Conservation (phyloP, 2,329 filamentous ascomycete species). For the Scytalidium lignicola region DNA sequence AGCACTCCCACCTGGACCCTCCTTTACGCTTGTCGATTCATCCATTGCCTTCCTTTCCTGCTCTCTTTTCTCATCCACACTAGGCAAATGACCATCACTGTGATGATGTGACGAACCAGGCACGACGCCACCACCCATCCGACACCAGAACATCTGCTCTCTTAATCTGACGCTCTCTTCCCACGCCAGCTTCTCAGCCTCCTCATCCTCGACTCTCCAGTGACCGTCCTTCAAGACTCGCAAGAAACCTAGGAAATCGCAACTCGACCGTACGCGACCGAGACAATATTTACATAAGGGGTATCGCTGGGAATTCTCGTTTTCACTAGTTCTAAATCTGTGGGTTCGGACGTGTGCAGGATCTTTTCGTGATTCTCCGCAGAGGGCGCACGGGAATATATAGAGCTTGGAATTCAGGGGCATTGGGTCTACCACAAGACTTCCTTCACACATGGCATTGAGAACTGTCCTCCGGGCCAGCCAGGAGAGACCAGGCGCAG, state of each 20-base stretch:
- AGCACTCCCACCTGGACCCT: conserved; percentile 4
- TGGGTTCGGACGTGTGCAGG: conserved; percentile 71
- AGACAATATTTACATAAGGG: conserved; percentile 88
- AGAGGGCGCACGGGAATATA: conserved; percentile 63
- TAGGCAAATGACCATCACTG: conserved; percentile 11
- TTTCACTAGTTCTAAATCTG: conserved; percentile 84
- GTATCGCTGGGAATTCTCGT: conserved; percentile 80
- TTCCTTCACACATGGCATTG: conserved; percentile 76
- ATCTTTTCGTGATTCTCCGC: conserved; percentile 75
- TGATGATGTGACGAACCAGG: conserved; percentile 39
- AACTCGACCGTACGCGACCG: conserved; percentile 75
- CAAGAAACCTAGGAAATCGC: conserved; percentile 88
- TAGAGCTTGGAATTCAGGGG: conserved; percentile 48
- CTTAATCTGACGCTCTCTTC: conserved; percentile 86
- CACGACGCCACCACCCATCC: conserved; percentile 85
- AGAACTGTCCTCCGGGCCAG: conserved; percentile 81
- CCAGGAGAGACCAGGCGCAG: conserved; percentile 89
- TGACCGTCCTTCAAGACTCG: conserved; percentile 89
- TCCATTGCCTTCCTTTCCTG: conserved; percentile 23
- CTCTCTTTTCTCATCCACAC: conserved; percentile 23
- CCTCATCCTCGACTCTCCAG: conserved; percentile 76
- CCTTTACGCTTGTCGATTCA: conserved; percentile 23
- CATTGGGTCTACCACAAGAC: conserved; percentile 84
- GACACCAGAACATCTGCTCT: conserved; percentile 96
- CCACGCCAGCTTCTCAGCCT: conserved; percentile 85